Evolutionary conservation across 352 stramenopile genomes (phyloP).

Genomic region (Phytophthora syringae): DNA sequence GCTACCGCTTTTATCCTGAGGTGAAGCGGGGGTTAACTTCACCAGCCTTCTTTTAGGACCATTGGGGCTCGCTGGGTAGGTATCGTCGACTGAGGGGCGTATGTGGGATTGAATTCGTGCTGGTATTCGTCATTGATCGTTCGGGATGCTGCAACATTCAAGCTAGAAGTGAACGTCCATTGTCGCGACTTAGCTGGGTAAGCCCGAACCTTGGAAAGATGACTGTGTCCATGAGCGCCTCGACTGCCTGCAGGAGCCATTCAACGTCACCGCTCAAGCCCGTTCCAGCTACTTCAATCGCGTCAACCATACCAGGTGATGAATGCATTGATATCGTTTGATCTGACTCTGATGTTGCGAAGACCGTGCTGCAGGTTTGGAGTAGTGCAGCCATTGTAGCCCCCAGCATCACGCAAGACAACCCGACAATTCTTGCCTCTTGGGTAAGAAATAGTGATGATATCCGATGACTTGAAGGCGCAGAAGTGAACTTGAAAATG

Average conservation of each 20-base stretch:
- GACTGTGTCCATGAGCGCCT: neutral
- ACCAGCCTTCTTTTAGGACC: too few species aligned
- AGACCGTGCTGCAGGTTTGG: neutral
- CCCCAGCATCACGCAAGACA: neutral
- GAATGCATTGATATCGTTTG: neutral
- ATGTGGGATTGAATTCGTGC: too few species aligned
- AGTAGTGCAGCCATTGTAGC: neutral
- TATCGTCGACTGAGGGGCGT: too few species aligned
- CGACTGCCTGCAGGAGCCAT: neutral
- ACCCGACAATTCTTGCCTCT: neutral
- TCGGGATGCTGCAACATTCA: too few species aligned
- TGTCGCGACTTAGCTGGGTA: neutral
- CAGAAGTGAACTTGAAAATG: neutral
- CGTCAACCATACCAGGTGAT: too few species aligned
- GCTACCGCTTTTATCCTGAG: too few species aligned
- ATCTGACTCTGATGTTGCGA: too few species aligned
- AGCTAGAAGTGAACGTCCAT: too few species aligned
- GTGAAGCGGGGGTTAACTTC: too few species aligned
- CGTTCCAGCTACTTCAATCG: too few species aligned
- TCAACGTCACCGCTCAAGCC: neutral
- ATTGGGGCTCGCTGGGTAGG: too few species aligned
- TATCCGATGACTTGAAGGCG: neutral
- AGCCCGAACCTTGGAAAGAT: neutral
- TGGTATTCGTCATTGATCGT: too few species aligned
- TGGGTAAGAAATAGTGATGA: neutral